Conservation (phyloP, 2,329 filamentous ascomycete species). For the Venturia carpophila region DNA sequence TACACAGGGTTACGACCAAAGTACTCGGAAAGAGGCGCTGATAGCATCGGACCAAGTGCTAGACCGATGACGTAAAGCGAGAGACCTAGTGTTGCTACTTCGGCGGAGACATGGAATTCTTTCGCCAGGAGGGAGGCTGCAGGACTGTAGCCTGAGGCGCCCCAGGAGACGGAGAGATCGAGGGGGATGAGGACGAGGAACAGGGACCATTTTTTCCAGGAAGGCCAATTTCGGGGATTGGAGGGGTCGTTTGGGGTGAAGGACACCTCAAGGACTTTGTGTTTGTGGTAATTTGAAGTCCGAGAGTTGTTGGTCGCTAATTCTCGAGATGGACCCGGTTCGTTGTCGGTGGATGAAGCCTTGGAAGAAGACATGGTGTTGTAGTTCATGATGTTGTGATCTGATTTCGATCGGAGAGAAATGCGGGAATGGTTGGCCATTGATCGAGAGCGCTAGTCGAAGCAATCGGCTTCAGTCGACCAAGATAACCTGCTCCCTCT, state of each 20-base stretch:
- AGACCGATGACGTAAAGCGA: constrained; percentile 38
- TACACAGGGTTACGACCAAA: constrained; percentile 62
- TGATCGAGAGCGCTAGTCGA: background rate
- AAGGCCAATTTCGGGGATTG: constrained; percentile 62
- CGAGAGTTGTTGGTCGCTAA: background rate
- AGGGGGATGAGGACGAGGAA: constrained; percentile 38
- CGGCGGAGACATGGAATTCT: constrained; percentile 33
- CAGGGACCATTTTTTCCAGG: constrained; percentile 47
- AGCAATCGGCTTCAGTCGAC: no score
- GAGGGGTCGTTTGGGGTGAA: constrained; percentile 56
- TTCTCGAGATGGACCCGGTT: background rate
- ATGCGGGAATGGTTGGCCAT: background rate
- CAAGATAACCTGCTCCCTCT: no score
- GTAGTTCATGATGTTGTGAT: background rate
- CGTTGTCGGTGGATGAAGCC: background rate
- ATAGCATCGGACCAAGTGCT: constrained; percentile 41
- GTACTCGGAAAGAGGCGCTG: constrained; percentile 66
- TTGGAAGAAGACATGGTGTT: background rate
- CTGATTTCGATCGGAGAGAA: background rate
- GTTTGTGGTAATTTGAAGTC: constrained; percentile 27
- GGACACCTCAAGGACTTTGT: constrained; percentile 62
- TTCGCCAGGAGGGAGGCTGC: constrained; percentile 25
- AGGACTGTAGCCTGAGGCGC: constrained; percentile 15
- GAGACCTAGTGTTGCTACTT: constrained; percentile 35
- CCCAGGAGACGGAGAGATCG: constrained; percentile 22